Conservation (phyloP, 148 eudicot species). For the Diospyros kaki region DNA sequence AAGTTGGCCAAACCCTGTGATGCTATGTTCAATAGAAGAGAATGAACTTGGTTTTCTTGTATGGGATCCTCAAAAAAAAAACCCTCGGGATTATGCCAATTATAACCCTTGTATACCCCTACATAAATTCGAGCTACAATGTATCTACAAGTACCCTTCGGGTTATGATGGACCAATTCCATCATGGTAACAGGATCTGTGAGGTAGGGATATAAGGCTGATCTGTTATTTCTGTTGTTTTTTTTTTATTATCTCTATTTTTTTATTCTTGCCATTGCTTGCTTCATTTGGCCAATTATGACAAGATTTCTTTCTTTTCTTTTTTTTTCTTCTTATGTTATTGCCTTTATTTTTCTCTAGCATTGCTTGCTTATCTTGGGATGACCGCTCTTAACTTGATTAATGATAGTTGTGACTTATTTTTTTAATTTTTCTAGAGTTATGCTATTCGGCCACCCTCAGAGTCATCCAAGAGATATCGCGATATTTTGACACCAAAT, state of each 20-base stretch:
- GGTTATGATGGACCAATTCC: slow-evolving; percentile 51
- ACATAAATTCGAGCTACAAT: slow-evolving; percentile 51
- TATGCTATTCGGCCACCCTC: too few relatives aligned
- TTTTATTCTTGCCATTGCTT: neutral
- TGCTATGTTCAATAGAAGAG: slow-evolving; percentile 38
- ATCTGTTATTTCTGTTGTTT: neutral
- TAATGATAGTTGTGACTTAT: neutral
- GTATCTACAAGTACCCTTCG: slow-evolving; percentile 44
- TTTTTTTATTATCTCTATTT: too few relatives aligned
- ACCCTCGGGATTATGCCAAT: slow-evolving; percentile 42
- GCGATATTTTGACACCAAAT: too few relatives aligned
- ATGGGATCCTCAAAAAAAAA: slow-evolving; percentile 47
- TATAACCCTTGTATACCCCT: slow-evolving; percentile 46
- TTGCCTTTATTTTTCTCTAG: too few relatives aligned
- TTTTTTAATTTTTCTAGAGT: too few relatives aligned
- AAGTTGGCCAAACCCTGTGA: too few relatives aligned
- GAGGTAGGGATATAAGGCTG: slow-evolving; percentile 26
- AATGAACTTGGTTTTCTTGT: slow-evolving; percentile 32
- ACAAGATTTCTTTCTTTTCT: too few relatives aligned
- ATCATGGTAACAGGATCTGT: slow-evolving; percentile 33
- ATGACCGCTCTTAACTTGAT: neutral
- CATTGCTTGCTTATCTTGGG: too few relatives aligned
- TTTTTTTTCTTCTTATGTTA: too few relatives aligned
- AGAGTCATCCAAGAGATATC: too few relatives aligned
- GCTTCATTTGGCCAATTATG: neutral